Percentiles rank a stretch among this genome's conserved stretches.
phyloP scores from a whole-genome alignment of 345 rosid species.

The Carallia brachiata region DNA sequence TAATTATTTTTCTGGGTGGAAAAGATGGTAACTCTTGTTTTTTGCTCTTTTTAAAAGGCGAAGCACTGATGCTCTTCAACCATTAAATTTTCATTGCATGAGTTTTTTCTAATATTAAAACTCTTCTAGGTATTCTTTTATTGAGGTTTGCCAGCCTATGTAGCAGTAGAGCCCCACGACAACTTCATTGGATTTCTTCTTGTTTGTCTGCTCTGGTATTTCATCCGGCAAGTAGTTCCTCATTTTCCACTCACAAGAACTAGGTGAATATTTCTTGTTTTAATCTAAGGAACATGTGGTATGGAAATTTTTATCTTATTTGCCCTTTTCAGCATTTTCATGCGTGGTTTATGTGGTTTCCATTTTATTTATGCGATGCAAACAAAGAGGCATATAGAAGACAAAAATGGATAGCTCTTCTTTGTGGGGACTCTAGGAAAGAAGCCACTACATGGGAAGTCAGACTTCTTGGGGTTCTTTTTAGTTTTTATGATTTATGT shows the following conservation, averaged over 20 bases:
- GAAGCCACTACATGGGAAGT: too few relatives aligned
- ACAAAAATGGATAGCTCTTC: too few relatives aligned
- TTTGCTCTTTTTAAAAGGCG: conserved; percentile 12
- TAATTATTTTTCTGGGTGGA: conserved; percentile 1
- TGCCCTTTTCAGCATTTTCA: neutral
- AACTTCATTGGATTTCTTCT: neutral
- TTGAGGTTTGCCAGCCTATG: neutral
- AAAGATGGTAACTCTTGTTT: conserved; percentile 22
- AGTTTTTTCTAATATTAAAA: neutral
- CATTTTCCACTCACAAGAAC: conserved; percentile 14
- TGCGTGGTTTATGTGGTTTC: neutral
- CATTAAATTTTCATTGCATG: conserved; percentile 2
- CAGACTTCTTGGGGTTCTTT: too few relatives aligned
- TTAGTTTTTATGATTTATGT: too few relatives aligned
- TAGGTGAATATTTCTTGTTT: neutral
- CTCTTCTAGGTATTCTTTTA: neutral
- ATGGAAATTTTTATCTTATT: neutral
- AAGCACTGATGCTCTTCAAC: neutral
- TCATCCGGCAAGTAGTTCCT: conserved; percentile 10
- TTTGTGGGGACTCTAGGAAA: too few relatives aligned
- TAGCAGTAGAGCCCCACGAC: neutral
- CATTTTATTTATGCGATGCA: too few relatives aligned
- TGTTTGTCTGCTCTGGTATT: neutral
- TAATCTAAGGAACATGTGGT: neutral
- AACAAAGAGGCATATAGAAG: too few relatives aligned